These are phyloP conservation scores for Penicillium sp. DNA, from an alignment of 2,329 filamentous ascomycete species.

Conservation along the genomic window DNA sequence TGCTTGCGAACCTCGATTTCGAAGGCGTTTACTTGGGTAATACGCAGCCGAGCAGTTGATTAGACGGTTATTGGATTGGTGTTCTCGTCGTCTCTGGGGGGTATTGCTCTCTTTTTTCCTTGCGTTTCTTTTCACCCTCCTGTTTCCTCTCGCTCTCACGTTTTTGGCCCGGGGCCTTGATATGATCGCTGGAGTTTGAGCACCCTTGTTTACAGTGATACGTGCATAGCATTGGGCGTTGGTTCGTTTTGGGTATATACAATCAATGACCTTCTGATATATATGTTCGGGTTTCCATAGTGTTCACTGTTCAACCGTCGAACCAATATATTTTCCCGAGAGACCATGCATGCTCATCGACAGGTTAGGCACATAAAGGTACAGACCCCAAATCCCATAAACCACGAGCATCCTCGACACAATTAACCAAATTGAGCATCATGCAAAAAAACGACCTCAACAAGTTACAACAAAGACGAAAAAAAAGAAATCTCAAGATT, in stretches of 20 bases:
- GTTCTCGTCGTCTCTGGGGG: slow-evolving; percentile 1
- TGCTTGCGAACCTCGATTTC: slow-evolving; percentile 65
- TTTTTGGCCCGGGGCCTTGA: slow-evolving; percentile 6
- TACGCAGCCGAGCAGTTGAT: slow-evolving; percentile 16
- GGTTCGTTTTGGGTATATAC: slow-evolving; percentile 12
- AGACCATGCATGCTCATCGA: background rate
- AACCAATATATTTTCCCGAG: background rate
- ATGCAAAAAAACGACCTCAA: no score
- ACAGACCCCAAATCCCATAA: no score
- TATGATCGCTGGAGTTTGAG: slow-evolving; percentile 17
- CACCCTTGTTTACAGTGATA: slow-evolving; percentile 15
- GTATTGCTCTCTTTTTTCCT: slow-evolving; percentile 5
- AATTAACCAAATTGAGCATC: no score
- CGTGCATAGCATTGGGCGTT: slow-evolving; percentile 32
- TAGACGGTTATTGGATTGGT: background rate
- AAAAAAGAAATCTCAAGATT: background rate
- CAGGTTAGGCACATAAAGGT: no score
- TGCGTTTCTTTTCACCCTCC: slow-evolving; percentile 5
- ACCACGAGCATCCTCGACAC: no score
- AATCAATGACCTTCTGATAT: slow-evolving; percentile 8
- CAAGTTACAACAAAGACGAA: no score
- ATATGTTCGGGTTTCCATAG: background rate
- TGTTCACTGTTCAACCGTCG: background rate
- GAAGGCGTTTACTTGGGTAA: slow-evolving; percentile 47
- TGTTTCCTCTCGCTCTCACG: background rate